Conservation (phyloP, 768 basidiomycete genomes). For the Mrakia frigida region DNA sequence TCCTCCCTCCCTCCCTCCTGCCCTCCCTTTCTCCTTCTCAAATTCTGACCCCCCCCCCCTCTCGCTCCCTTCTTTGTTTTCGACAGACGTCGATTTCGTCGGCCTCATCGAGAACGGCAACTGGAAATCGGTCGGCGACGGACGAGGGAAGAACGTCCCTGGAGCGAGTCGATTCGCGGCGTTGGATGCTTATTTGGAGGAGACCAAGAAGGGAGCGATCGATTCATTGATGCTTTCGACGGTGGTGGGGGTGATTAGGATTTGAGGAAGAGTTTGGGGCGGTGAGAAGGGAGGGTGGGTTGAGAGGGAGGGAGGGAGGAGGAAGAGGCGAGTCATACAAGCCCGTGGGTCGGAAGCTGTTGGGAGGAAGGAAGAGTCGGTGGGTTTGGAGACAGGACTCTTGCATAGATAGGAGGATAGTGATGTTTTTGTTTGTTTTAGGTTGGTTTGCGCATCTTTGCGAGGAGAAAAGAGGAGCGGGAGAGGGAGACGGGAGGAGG, state of each 20-base stretch:
- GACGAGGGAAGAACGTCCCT: conserved; percentile 19
- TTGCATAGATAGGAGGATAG: no score
- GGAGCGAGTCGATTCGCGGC: background rate
- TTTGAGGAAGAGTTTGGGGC: background rate
- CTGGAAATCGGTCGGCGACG: conserved; percentile 4
- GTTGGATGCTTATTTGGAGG: background rate
- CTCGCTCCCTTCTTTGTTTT: background rate
- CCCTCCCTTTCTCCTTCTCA: background rate
- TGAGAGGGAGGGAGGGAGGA: background rate
- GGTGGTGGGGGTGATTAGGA: conserved; percentile 14
- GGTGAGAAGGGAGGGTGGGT: background rate
- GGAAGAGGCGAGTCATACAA: background rate
- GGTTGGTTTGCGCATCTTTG: no score
- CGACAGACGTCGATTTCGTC: conserved; percentile 27
- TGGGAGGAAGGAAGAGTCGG: no score
- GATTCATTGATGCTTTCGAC: conserved; percentile 16
- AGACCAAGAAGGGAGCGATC: background rate
- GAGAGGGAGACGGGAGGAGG: no score
- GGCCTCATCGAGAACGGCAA: conserved; percentile 29
- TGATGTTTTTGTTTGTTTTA: no score
- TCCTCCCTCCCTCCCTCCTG: background rate
- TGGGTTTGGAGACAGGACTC: no score
- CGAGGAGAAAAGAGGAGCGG: no score
- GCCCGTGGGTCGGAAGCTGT: no score
- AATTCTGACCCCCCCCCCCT: background rate